phyloP scores from a whole-genome alignment of 768 basidiomycete genomes.

The Boletus tomentosulus region DNA sequence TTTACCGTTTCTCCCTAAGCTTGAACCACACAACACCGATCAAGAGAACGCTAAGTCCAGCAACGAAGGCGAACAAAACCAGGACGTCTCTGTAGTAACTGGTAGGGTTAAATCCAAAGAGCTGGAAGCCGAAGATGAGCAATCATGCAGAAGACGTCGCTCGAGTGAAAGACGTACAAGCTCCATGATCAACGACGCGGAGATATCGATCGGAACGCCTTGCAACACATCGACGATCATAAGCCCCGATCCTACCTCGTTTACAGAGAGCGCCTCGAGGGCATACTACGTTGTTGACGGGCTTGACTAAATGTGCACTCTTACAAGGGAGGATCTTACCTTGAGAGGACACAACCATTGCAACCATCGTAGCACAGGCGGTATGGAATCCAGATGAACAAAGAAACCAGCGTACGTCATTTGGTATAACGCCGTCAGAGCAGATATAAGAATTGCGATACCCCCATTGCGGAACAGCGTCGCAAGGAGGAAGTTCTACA shows the following conservation, averaged over 20 bases:
- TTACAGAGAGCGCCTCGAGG: constrained; percentile 84
- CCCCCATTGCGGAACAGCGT: constrained; percentile 82
- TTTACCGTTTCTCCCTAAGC: constrained; percentile 68
- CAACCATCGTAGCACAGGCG: constrained; percentile 89
- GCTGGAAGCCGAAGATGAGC: constrained; percentile 31
- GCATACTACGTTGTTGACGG: constrained; percentile 37
- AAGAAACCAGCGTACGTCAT: constrained; percentile 94
- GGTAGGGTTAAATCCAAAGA: constrained; percentile 81
- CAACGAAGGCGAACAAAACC: constrained; percentile 81
- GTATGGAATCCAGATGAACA: constrained; percentile 79
- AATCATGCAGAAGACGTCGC: background rate
- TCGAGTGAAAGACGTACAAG: constrained; percentile 43
- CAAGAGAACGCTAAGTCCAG: constrained; percentile 70
- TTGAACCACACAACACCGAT: constrained; percentile 73
- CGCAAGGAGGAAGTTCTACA: constrained; percentile 86
- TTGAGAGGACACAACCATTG: constrained; percentile 88
- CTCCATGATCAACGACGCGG: constrained; percentile 83
- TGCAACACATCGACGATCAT: constrained; percentile 75
- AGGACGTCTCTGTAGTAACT: constrained; percentile 91
- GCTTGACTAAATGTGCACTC: background rate
- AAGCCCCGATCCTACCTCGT: constrained; percentile 87
- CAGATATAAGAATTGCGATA: constrained; percentile 85
- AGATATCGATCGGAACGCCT: constrained; percentile 79
- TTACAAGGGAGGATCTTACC: constrained; percentile 12
- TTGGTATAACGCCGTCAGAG: constrained; percentile 69